These are phyloP conservation scores for Psilocybe sp. DNA, from an alignment of 768 basidiomycete genomes.

Conservation along the genomic window DNA sequence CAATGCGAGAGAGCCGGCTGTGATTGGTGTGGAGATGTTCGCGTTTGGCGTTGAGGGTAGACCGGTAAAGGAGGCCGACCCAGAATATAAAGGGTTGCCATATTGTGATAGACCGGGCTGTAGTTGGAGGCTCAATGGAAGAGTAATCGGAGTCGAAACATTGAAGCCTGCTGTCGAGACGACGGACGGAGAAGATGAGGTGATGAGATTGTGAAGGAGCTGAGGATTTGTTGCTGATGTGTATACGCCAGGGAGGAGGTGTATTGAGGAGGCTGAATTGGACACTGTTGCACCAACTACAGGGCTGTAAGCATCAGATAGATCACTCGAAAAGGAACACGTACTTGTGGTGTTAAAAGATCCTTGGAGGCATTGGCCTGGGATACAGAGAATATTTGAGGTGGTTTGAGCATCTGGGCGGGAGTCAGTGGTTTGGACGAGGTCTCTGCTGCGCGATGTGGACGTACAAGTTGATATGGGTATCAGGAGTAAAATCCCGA, in stretches of 20 bases:
- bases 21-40: slow-evolving; percentile 50
- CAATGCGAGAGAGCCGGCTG: slow-evolving; percentile 59
- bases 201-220: slow-evolving; percentile 64
- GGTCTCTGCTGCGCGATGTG: too few species aligned
- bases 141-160: slow-evolving; percentile 47
- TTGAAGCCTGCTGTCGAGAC: slow-evolving; percentile 62
- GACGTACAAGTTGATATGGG: too few species aligned
- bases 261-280: slow-evolving; percentile 50
- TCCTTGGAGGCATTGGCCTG: slow-evolving; percentile 85
- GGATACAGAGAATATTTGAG: slow-evolving; percentile 71
- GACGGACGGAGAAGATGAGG: slow-evolving; percentile 58
- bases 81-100: slow-evolving; percentile 60
- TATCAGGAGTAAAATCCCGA: too few species aligned
- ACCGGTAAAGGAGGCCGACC: slow-evolving; percentile 54
- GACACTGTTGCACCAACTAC: slow-evolving; percentile 71
- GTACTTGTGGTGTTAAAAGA: slow-evolving; percentile 70
- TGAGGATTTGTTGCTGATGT: slow-evolving; percentile 68
- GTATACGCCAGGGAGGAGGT: slow-evolving; percentile 78
- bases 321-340: slow-evolving; percentile 29
- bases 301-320: slow-evolving; percentile 18
- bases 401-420: slow-evolving; percentile 53
- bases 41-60: slow-evolving; percentile 49
- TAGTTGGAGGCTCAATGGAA: slow-evolving; percentile 66
- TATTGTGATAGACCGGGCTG: slow-evolving; percentile 68
- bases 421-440: too few species aligned